Conservation (phyloP, 768 basidiomycete genomes). For the Lanmaoa rubissima region DNA sequence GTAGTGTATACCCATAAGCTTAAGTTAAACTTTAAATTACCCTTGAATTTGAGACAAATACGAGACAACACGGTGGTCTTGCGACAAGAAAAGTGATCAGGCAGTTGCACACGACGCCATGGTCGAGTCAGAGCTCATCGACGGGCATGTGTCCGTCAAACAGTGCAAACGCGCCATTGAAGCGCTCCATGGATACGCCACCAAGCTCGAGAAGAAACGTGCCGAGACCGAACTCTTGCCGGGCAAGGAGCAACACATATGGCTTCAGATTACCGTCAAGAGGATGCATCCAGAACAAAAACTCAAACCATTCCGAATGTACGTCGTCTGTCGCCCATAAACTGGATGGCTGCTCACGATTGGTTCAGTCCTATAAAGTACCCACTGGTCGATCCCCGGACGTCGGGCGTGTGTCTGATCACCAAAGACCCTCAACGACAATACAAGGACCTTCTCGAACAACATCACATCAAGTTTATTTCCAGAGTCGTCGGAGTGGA, state of each 20-base stretch:
- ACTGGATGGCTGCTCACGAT: background rate
- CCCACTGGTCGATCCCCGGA: conserved; percentile 81
- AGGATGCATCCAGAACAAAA: conserved; percentile 69
- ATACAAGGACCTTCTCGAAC: conserved; percentile 90
- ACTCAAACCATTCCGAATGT: conserved; percentile 86
- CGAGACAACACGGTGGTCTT: conserved; percentile 7
- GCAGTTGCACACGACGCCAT: conserved; percentile 25
- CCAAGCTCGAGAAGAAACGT: conserved; percentile 58
- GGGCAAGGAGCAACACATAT: conserved; percentile 80
- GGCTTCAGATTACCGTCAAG: conserved; percentile 88
- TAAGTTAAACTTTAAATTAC: no score
- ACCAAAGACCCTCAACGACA: conserved; percentile 94
- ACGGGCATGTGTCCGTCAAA: conserved; percentile 60
- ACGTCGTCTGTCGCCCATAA: conserved; percentile 29
- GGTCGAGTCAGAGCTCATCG: conserved; percentile 57
- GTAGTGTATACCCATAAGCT: background rate
- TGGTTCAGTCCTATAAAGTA: conserved; percentile 62
- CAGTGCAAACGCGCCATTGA: conserved; percentile 81
- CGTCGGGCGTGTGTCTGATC: conserved; percentile 81
- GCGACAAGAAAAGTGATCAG: no score
- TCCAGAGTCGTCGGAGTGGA: conserved; percentile 85
- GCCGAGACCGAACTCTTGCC: conserved; percentile 75
- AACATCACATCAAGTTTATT: conserved; percentile 82
- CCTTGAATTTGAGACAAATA: conserved; percentile 12
- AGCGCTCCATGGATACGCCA: conserved; percentile 71